phyloP scores from a whole-genome alignment of 441 rosid species.

The Melastoma candidum region DNA sequence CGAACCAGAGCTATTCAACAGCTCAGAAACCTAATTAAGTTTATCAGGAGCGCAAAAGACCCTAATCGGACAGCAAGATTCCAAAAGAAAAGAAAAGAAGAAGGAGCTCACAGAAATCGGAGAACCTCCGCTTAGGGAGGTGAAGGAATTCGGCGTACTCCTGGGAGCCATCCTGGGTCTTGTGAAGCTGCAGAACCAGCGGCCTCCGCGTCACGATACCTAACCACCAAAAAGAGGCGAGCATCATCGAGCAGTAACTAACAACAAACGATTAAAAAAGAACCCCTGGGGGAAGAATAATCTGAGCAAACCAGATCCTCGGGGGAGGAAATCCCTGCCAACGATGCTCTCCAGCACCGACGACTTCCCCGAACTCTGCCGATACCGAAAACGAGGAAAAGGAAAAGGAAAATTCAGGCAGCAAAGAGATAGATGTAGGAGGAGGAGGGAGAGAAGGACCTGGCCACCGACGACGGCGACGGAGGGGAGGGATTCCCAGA shows the following conservation, averaged over 20 bases:
- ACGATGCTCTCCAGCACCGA: slow-evolving; percentile 87
- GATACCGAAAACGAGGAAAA: slow-evolving; percentile 8
- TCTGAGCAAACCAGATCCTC: slow-evolving; percentile 63
- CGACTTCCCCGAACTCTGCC: slow-evolving; percentile 84
- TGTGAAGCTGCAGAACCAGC: slow-evolving; percentile 71
- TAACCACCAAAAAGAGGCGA: slow-evolving; percentile 9
- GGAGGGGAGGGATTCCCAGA: slow-evolving; percentile 90
- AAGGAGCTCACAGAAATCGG: slow-evolving; percentile 44
- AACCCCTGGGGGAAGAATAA: background rate
- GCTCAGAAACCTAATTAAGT: too few relatives aligned
- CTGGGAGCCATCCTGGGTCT: slow-evolving; percentile 43
- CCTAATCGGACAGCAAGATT: background rate
- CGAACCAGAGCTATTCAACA: too few relatives aligned
- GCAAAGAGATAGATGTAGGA: background rate
- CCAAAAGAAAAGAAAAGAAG: slow-evolving; percentile 3
- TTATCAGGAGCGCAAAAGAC: too few relatives aligned
- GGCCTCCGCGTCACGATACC: slow-evolving; percentile 90
- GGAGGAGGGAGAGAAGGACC: slow-evolving; percentile 22
- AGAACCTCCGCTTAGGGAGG: slow-evolving; percentile 40
- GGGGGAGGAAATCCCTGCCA: slow-evolving; percentile 76
- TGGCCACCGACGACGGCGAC: slow-evolving; percentile 95
- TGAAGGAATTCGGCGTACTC: slow-evolving; percentile 87
- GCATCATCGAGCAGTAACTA: background rate
- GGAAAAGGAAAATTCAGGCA: background rate
- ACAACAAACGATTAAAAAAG: background rate